These are phyloP conservation scores for Coniochaeta sp. DNA, from an alignment of 2,329 filamentous ascomycete genomes.

Conservation along the genomic window DNA sequence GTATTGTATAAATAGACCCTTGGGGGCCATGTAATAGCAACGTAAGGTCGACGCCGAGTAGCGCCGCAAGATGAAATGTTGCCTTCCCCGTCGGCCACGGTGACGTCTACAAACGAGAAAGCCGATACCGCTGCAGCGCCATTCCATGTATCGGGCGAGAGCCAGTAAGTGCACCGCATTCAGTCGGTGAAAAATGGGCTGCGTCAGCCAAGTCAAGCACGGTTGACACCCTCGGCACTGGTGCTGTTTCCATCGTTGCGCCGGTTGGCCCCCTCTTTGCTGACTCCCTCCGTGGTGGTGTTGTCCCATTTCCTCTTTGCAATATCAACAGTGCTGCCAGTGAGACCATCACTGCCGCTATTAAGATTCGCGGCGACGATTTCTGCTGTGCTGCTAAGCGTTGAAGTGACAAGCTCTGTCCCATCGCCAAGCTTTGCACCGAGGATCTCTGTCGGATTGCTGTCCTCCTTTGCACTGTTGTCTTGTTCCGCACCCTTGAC, in stretches of 20 bases:
- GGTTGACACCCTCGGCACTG: not conserved
- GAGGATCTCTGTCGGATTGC: not conserved
- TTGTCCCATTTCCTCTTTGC: not conserved
- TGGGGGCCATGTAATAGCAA: not conserved
- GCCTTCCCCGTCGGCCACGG: not conserved
- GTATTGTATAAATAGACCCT: not conserved
- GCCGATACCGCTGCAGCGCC: not conserved
- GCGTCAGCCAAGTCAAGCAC: not conserved
- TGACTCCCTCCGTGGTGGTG: not conserved
- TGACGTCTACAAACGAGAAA: not conserved
- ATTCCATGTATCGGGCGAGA: not conserved
- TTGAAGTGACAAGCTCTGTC: not conserved
- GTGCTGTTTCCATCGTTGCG: not conserved
- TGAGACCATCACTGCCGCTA: not conserved
- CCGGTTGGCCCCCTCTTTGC: not conserved
- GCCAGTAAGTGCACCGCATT: not conserved
- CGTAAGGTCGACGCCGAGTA: not conserved
- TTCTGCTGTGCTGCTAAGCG: not conserved
- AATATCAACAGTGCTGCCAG: not conserved
- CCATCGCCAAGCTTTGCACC: not conserved
- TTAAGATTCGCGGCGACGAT: not conserved
- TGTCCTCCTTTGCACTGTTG: not conserved
- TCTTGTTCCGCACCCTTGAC: not conserved
- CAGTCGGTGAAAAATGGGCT: not conserved
- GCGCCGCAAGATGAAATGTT: not conserved